Evolutionary conservation across 176 grass and related monocot species (phyloP).

Genomic region (Hordeum vulgare): MorexV3_pseudomolecules_assembly NC_058520.1:219729706-219730205

Average conservation of each 20-base stretch:
- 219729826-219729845: slow-evolving; percentile 81
- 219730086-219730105: slow-evolving; percentile 63
- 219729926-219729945: slow-evolving; percentile 88
- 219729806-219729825: slow-evolving; percentile 95
- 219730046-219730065: slow-evolving; percentile 61
- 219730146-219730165: background rate
- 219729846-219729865: slow-evolving; percentile 74
- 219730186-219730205: background rate
- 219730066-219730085: slow-evolving; percentile 63
- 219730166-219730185: background rate
- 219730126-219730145: slow-evolving; percentile 13
- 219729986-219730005: slow-evolving; percentile 86
- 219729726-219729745: slow-evolving; percentile 81
- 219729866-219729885: slow-evolving; percentile 89
- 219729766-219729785: slow-evolving; percentile 67
- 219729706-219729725: slow-evolving; percentile 80
- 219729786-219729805: slow-evolving; percentile 78
- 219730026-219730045: slow-evolving; percentile 71
- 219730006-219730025: slow-evolving; percentile 80
- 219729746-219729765: slow-evolving; percentile 76
- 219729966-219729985: slow-evolving; percentile 85
- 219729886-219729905: slow-evolving; percentile 78
- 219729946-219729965: slow-evolving; percentile 86
- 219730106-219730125: slow-evolving; percentile 69
- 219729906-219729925: slow-evolving; percentile 89